These are phyloP conservation scores for Rosellinia necatrix DNA, from an alignment of 2,329 filamentous ascomycete genomes.

Conservation along the genomic window DNA sequence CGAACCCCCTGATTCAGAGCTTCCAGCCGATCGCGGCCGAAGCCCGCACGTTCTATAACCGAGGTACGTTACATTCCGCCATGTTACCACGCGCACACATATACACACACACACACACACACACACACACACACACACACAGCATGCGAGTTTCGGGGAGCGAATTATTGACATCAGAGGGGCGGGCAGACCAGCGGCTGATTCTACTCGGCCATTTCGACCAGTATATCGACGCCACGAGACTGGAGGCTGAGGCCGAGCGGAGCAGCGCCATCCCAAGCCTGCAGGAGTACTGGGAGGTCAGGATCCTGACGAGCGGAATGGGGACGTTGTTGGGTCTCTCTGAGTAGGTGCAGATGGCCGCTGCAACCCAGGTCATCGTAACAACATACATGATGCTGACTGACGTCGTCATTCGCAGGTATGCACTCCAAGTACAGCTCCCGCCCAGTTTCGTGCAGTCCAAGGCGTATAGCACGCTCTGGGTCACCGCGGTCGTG, in stretches of 20 bases:
- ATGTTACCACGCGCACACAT: too few species aligned
- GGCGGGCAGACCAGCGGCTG: conserved; percentile 30
- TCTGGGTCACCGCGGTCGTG: conserved; percentile 34
- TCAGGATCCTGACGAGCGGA: conserved; percentile 37
- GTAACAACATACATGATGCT: neutral
- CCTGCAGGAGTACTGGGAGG: conserved; percentile 36
- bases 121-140: too few species aligned
- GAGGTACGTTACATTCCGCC: conserved; percentile 20
- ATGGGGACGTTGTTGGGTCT: conserved; percentile 35
- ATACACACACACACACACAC: too few species aligned
- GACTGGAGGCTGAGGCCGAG: conserved; percentile 33
- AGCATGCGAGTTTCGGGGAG: too few species aligned
- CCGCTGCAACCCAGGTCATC: neutral
- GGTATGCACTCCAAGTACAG: conserved; percentile 32
- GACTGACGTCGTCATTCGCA: conserved; percentile 8
- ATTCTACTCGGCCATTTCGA: conserved; percentile 30
- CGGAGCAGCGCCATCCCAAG: conserved; percentile 29
- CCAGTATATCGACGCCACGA: conserved; percentile 36
- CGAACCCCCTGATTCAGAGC: conserved; percentile 28
- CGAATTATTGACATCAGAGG: neutral
- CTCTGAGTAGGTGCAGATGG: conserved; percentile 33
- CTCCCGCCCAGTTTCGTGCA: conserved; percentile 28
- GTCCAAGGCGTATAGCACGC: conserved; percentile 32
- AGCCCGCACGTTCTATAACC: conserved; percentile 28
- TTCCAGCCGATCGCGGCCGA: conserved; percentile 31